These are phyloP conservation scores for Annulohypoxylon moriforme DNA, from an alignment of 495 filamentous ascomycete genomes.

Conservation along the genomic window DNA sequence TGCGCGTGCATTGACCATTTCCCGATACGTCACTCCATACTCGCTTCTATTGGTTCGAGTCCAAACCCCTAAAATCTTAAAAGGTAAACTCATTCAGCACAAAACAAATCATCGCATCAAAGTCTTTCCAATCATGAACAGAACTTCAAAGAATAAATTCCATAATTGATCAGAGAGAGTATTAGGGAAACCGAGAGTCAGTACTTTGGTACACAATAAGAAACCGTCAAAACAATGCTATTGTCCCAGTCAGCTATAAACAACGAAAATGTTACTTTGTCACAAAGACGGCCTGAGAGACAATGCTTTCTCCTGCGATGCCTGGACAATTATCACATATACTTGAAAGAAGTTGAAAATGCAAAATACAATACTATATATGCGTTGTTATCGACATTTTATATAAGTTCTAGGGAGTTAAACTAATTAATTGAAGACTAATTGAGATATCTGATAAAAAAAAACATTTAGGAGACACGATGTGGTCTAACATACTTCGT, in stretches of 20 bases:
- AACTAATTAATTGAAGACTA: no score
- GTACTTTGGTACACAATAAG: no score
- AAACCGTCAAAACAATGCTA: background rate
- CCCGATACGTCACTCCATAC: conserved; percentile 9
- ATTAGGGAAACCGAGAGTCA: no score
- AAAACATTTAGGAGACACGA: no score
- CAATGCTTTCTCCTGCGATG: background rate
- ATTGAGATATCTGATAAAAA: no score
- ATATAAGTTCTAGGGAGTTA: background rate
- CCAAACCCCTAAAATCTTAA: background rate
- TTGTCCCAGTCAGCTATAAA: background rate
- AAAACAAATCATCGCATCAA: no score
- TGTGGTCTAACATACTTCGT: no score
- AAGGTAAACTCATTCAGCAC: background rate
- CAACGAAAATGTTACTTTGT: background rate
- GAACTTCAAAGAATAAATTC: no score
- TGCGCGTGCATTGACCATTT: background rate
- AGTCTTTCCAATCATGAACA: no score
- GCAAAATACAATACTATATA: no score
- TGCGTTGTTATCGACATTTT: no score
- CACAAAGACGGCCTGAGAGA: background rate
- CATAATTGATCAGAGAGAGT: no score
- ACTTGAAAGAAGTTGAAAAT: background rate
- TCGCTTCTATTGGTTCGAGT: conserved; percentile 17
- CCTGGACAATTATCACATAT: background rate